phyloP scores from a whole-genome alignment of 345 rosid genomes.

The Rhodamnia rubescens region DNA sequence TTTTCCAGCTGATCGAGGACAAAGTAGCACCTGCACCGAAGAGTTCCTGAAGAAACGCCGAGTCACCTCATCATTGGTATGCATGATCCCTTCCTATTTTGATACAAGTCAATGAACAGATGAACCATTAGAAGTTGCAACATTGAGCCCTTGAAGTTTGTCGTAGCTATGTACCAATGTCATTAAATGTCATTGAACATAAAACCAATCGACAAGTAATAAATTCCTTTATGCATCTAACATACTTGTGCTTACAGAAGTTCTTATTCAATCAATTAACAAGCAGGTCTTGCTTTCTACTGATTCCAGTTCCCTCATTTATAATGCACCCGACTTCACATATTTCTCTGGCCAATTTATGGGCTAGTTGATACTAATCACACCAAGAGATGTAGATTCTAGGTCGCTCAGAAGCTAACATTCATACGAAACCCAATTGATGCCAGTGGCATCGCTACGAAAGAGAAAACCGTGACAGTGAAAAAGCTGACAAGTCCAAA shows the following conservation, averaged over 20 bases:
- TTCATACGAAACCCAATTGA: neutral
- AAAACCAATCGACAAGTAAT: neutral
- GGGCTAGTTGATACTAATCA: neutral
- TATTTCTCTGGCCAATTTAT: neutral
- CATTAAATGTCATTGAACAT: neutral
- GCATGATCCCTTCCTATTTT: constrained; percentile 73
- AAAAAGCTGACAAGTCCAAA: neutral
- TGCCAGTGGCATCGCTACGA: neutral
- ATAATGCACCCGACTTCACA: neutral
- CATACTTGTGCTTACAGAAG: neutral
- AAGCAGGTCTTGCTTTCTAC: neutral
- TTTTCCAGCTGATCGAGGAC: constrained; percentile 77
- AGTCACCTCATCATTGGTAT: constrained; percentile 80
- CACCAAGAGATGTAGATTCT: neutral
- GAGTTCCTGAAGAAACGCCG: constrained; percentile 84
- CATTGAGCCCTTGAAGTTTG: neutral
- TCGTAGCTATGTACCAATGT: neutral
- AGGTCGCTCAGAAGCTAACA: neutral
- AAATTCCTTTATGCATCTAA: neutral
- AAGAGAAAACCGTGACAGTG: neutral
- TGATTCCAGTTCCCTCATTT: neutral
- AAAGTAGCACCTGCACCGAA: constrained; percentile 79
- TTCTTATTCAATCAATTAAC: neutral
- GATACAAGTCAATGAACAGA: constrained; percentile 3
- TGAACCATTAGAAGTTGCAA: neutral